These are phyloP conservation scores for Alternaria novae-zelandiae DNA, from an alignment of 2,329 filamentous ascomycete species.

Conservation along the genomic window DNA sequence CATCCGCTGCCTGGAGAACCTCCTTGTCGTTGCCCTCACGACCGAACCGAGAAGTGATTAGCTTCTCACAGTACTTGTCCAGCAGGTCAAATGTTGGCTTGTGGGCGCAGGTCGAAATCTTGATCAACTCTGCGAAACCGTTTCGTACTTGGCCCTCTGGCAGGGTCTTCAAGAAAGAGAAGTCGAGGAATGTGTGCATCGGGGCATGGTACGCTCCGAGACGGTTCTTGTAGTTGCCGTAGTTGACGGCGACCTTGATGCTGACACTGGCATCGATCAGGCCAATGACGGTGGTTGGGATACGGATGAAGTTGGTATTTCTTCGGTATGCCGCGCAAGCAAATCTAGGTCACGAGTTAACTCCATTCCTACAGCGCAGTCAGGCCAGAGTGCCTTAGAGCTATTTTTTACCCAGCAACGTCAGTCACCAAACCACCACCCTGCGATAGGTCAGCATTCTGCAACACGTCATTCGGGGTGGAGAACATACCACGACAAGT, in stretches of 20 bases:
- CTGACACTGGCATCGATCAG: conserved; percentile 77
- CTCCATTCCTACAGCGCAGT: conserved; percentile 20
- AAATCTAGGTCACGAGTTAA: conserved; percentile 39
- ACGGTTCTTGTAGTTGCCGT: conserved; percentile 77
- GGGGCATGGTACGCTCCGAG: conserved; percentile 76
- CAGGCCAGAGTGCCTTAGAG: conserved; percentile 59
- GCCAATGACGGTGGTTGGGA: conserved; percentile 77
- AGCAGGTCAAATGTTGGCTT: conserved; percentile 70
- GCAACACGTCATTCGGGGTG: background rate
- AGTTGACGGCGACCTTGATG: conserved; percentile 81
- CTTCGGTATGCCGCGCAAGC: conserved; percentile 75
- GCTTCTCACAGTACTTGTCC: conserved; percentile 71
- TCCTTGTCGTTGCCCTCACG: conserved; percentile 65
- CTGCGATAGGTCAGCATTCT: conserved; percentile 17
- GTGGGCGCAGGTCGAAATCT: conserved; percentile 75
- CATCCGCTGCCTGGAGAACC: conserved; percentile 66
- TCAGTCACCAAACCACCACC: conserved; percentile 51
- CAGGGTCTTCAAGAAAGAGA: conserved; percentile 72
- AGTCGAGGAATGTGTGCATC: conserved; percentile 75
- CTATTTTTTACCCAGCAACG: conserved; percentile 69
- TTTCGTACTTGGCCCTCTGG: conserved; percentile 73
- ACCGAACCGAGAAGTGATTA: conserved; percentile 71
- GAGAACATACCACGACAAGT: conserved; percentile 40
- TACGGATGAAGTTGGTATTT: conserved; percentile 75
- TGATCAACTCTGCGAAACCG: conserved; percentile 77